phyloP scores from a whole-genome alignment of 768 basidiomycete genomes.

The Termitomyces sp. region DNA sequence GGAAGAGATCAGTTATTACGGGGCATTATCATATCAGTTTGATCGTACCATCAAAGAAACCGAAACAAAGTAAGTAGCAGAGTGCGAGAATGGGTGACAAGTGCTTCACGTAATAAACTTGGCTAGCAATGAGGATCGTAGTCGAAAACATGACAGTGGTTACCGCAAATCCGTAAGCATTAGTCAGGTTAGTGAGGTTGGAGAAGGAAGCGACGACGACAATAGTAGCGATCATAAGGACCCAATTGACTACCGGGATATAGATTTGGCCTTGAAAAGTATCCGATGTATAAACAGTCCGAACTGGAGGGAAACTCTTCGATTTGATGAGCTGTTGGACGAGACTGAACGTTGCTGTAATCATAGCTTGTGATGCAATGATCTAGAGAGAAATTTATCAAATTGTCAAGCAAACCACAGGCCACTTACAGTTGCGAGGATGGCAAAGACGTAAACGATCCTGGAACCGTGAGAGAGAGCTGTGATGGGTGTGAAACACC shows the following conservation, averaged over 20 bases:
- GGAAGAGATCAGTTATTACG: not conserved
- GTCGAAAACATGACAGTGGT: conserved; percentile 41
- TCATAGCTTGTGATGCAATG: conserved; percentile 63
- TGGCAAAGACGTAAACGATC: conserved; percentile 58
- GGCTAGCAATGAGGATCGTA: conserved; percentile 38
- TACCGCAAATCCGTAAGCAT: conserved; percentile 61
- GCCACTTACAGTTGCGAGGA: conserved; percentile 53
- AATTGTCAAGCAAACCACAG: not conserved
- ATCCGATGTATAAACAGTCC: conserved; percentile 57
- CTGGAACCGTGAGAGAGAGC: conserved; percentile 19
- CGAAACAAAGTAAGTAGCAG: conserved; percentile 46
- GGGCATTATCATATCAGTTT: not conserved
- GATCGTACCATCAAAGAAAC: conserved; percentile 55
- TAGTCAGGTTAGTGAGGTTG: conserved; percentile 45
- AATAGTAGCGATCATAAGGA: conserved; percentile 46
- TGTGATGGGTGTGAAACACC: not conserved
- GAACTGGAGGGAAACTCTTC: conserved; percentile 51
- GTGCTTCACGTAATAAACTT: conserved; percentile 52
- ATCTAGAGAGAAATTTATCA: conserved; percentile 25
- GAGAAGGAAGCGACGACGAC: conserved; percentile 53
- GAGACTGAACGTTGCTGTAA: conserved; percentile 60
- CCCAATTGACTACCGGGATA: conserved; percentile 59
- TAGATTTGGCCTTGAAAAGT: conserved; percentile 60
- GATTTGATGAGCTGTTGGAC: conserved; percentile 62
- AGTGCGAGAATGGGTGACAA: conserved; percentile 36